phyloP scores from a whole-genome alignment of 768 basidiomycete genomes.

The Tylopilus balloui region DNA sequence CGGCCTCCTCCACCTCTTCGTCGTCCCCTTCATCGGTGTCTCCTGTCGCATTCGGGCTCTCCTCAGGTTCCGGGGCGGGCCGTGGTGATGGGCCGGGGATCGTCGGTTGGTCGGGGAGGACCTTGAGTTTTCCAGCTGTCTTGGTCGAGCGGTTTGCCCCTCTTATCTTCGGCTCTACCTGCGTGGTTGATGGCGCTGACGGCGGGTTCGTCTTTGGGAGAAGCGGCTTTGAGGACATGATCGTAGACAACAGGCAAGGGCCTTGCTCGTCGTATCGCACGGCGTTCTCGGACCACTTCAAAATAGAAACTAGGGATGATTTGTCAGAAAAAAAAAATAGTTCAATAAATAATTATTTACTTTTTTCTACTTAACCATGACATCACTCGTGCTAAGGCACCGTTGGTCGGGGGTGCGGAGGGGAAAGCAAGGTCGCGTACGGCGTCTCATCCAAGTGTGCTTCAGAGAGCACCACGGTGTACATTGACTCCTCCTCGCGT shows the following conservation, averaged over 20 bases:
- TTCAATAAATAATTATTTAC: constrained; percentile 8
- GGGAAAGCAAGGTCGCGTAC: neutral
- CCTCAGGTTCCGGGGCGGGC: constrained; percentile 31
- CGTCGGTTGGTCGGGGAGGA: constrained; percentile 81
- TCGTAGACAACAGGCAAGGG: neutral
- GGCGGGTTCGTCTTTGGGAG: constrained; percentile 29
- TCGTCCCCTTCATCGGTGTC: constrained; percentile 74
- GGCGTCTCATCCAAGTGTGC: neutral
- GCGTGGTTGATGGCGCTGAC: constrained; percentile 4
- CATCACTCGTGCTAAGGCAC: constrained; percentile 11
- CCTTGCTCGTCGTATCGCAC: constrained; percentile 16
- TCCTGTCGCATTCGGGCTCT: constrained; percentile 45
- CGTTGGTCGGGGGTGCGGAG: neutral
- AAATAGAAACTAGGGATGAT: constrained; percentile 7
- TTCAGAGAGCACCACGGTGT: neutral
- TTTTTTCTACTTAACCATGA: constrained; percentile 4
- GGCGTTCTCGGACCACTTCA: constrained; percentile 9
- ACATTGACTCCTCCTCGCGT: neutral
- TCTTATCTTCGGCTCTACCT: constrained; percentile 50
- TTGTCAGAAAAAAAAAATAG: constrained; percentile 5
- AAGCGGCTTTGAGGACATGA: constrained; percentile 31
- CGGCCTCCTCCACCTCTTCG: constrained; percentile 50
- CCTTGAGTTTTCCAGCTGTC: constrained; percentile 81
- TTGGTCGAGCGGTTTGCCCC: constrained; percentile 80
- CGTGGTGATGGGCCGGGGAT: constrained; percentile 32